These are phyloP conservation scores for Ricinus communis DNA, from an alignment of 345 rosid species.

Conservation along the genomic window DNA sequence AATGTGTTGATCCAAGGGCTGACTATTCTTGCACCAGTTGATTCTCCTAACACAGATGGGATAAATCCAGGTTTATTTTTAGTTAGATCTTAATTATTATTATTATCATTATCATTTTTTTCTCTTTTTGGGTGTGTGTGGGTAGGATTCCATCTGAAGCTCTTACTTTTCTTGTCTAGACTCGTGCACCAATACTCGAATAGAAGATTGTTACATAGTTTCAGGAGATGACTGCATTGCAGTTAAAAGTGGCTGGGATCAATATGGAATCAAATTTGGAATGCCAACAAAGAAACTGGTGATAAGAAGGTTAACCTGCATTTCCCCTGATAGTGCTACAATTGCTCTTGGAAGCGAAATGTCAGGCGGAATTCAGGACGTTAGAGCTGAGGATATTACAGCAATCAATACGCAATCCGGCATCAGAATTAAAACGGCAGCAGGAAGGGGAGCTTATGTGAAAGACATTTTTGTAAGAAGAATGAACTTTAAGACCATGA, in stretches of 20 bases:
- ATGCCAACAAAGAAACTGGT: slow-evolving; percentile 52
- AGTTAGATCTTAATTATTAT: no score
- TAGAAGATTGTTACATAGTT: slow-evolving; percentile 62
- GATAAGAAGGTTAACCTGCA: slow-evolving; percentile 62
- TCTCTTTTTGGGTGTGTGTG: no score
- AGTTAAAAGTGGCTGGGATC: slow-evolving; percentile 78
- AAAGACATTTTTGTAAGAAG: slow-evolving; percentile 58
- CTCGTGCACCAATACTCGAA: slow-evolving; percentile 58
- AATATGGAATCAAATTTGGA: slow-evolving; percentile 61
- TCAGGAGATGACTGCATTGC: slow-evolving; percentile 89
- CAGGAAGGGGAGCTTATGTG: slow-evolving; percentile 70
- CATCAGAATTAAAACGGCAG: slow-evolving; percentile 59
- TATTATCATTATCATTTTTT: no score
- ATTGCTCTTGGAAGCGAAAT: slow-evolving; percentile 86
- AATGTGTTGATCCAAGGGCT: slow-evolving; percentile 49
- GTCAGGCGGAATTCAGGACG: slow-evolving; percentile 76
- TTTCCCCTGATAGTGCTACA: slow-evolving; percentile 78
- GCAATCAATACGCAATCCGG: slow-evolving; percentile 57
- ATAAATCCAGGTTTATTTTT: slow-evolving; percentile 64
- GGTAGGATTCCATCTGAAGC: no score
- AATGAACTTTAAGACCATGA: slow-evolving; percentile 58
- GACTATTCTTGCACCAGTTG: slow-evolving; percentile 64
- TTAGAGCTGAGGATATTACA: slow-evolving; percentile 55
- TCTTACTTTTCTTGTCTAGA: slow-evolving; percentile 40
- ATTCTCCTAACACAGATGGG: slow-evolving; percentile 82